These are phyloP conservation scores for Sporisorium scitamineum DNA, from an alignment of 1,284 basidiomycete species.

Conservation along the genomic window DNA sequence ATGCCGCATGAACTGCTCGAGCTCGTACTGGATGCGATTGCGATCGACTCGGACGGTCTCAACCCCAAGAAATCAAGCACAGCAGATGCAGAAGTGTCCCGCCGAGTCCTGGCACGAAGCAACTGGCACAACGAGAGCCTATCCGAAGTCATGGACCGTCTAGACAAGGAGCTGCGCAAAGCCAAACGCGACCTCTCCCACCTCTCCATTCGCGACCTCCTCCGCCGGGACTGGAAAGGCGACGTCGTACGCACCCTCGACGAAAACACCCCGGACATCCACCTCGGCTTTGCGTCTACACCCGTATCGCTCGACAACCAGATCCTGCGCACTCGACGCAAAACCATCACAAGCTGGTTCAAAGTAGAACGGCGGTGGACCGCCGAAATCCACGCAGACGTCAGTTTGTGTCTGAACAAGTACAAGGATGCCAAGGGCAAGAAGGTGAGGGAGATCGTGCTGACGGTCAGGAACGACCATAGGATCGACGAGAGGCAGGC, in stretches of 20 bases:
- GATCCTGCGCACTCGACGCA: constrained; percentile 59
- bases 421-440: constrained; percentile 36
- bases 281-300: constrained; percentile 68
- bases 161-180: constrained; percentile 59
- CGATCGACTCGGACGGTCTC: constrained; percentile 62
- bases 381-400: constrained; percentile 57
- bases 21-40: constrained; percentile 62
- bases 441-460: constrained; percentile 54
- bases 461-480: constrained; percentile 52
- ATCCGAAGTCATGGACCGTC: constrained; percentile 55
- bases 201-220: constrained; percentile 64
- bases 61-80: constrained; percentile 48
- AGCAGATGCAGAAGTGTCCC: constrained; percentile 32
- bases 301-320: constrained; percentile 67
- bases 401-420: constrained; percentile 54
- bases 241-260: constrained; percentile 63
- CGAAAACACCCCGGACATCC: constrained; percentile 56
- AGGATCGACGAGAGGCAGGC: constrained; percentile 43
- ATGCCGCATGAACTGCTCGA: constrained; percentile 64
- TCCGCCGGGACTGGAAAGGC: constrained; percentile 70
- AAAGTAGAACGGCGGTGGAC: constrained; percentile 58
- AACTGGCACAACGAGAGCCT: constrained; percentile 51
- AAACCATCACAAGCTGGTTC: constrained; percentile 64
- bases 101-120: constrained; percentile 38
- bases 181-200: constrained; percentile 65